A percentile compares a stretch with the other conserved stretches of the same genome.
These are phyloP conservation scores for Scleromitrula shiraiana DNA, from an alignment of 2,329 filamentous ascomycete species.

Conservation along the genomic window DNA sequence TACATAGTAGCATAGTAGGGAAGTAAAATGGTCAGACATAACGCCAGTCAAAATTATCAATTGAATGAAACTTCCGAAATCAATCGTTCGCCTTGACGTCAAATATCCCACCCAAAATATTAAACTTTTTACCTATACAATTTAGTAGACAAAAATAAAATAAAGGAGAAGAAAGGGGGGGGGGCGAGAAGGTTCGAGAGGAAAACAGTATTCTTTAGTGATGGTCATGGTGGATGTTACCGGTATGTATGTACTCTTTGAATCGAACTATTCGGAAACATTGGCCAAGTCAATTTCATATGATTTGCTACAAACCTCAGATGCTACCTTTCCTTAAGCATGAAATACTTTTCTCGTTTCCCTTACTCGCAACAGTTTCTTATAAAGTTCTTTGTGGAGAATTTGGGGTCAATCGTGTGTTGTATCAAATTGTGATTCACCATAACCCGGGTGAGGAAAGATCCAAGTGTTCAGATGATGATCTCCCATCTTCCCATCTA, in stretches of 20 bases:
- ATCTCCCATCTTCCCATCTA: constrained; percentile 16
- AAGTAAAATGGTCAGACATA: no score
- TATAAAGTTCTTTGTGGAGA: constrained; percentile 6
- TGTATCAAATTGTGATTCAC: constrained; percentile 26
- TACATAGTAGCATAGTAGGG: no score
- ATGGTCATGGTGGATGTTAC: no score
- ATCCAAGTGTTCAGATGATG: constrained; percentile 28
- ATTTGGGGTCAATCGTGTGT: constrained; percentile 9
- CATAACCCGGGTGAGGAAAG: constrained; percentile 21
- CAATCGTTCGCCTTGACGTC: not conserved
- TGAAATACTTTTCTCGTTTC: constrained; percentile 1
- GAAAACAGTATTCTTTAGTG: not conserved
- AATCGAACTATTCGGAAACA: not conserved
- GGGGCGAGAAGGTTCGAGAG: no score
- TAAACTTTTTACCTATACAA: no score
- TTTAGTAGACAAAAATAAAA: not conserved
- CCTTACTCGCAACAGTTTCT: constrained; percentile 4
- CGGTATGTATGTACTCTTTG: no score
- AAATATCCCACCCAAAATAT: constrained; percentile 4
- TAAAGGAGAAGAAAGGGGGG: no score
- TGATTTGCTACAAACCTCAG: no score
- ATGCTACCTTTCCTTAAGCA: no score
- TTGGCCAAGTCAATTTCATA: constrained; percentile 3
- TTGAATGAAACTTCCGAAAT: constrained; percentile 7
- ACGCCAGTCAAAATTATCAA: constrained; percentile 21